These are phyloP conservation scores for Stellera chamaejasme DNA, from an alignment of 345 rosid genomes.

Conservation along the genomic window DNA sequence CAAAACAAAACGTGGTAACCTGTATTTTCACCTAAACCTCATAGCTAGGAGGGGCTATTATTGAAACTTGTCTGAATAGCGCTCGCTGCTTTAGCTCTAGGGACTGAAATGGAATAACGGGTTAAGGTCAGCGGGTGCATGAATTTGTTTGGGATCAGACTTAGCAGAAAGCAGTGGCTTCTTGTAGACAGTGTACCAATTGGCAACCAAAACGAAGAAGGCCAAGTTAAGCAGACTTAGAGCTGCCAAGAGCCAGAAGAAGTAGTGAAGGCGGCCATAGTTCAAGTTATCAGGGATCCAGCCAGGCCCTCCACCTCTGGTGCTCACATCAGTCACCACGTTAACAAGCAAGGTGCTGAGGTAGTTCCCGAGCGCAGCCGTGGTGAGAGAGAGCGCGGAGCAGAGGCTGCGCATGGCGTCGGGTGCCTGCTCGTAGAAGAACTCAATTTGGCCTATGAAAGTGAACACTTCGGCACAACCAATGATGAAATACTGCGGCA, in stretches of 20 bases:
- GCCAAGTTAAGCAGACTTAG: slow-evolving; percentile 16
- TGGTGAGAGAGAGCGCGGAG: slow-evolving; percentile 38
- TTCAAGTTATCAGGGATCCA: slow-evolving; percentile 54
- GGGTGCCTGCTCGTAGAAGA: slow-evolving; percentile 40
- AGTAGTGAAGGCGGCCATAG: slow-evolving; percentile 34
- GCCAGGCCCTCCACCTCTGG: slow-evolving; percentile 25
- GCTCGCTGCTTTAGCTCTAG: no score
- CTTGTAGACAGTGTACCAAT: slow-evolving; percentile 18
- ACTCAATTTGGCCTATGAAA: slow-evolving; percentile 39
- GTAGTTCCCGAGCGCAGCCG: slow-evolving; percentile 39
- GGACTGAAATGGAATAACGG: no score
- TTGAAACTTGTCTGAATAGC: no score
- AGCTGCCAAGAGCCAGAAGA: slow-evolving; percentile 23
- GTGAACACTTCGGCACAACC: slow-evolving; percentile 53
- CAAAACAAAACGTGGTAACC: no score
- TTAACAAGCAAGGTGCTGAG: slow-evolving; percentile 35
- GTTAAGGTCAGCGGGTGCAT: no score
- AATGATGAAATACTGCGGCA: slow-evolving; percentile 34
- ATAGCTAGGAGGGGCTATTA: no score
- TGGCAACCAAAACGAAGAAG: slow-evolving; percentile 13
- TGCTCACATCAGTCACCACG: slow-evolving; percentile 28
- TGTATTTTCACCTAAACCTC: no score
- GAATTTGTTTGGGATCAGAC: no score
- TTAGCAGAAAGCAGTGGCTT: slow-evolving; percentile 1
- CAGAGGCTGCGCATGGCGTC: slow-evolving; percentile 48